Percentiles rank a stretch among this genome's conserved stretches.
These are phyloP conservation scores for Colletotrichum tamarilloi DNA, from an alignment of 2,329 filamentous ascomycete species.

Conservation along the genomic window DNA sequence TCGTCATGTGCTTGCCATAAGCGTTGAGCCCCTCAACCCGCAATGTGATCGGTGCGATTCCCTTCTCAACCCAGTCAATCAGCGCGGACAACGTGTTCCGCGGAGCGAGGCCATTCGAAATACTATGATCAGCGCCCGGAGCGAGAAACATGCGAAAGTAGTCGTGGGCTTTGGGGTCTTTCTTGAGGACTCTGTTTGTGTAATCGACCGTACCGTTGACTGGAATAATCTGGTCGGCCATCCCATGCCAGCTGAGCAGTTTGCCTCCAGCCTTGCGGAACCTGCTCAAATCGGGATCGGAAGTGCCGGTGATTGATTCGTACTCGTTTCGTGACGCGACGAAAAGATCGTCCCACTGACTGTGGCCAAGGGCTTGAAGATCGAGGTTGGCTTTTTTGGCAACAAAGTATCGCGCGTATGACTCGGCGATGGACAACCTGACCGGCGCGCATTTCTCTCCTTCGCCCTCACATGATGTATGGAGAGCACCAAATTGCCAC, in stretches of 20 bases:
- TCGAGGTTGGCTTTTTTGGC: constrained; percentile 43
- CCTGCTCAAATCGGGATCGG: constrained; percentile 41
- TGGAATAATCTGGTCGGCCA: constrained; percentile 49
- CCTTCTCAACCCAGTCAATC: constrained; percentile 51
- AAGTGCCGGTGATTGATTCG: constrained; percentile 40
- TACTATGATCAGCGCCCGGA: constrained; percentile 63
- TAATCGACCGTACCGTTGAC: constrained; percentile 46
- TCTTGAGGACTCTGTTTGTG: constrained; percentile 24
- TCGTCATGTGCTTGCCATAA: neutral
- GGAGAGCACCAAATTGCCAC: neutral
- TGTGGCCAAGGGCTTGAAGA: constrained; percentile 8
- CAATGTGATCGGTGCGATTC: constrained; percentile 2
- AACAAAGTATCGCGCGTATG: constrained; percentile 18
- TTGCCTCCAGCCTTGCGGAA: constrained; percentile 51
- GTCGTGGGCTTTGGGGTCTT: constrained; percentile 48
- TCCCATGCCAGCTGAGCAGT: constrained; percentile 54
- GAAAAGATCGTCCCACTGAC: constrained; percentile 32
- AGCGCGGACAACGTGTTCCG: constrained; percentile 44
- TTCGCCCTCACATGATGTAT: neutral
- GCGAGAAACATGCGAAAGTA: constrained; percentile 63
- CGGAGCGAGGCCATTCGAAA: constrained; percentile 34
- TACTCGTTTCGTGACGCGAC: constrained; percentile 35
- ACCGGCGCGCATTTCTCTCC: neutral
- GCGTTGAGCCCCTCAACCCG: neutral
- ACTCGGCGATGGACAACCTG: neutral